Conservation (phyloP, 1,139 yeast species). For the Blastobotrys petasosporus region DNA sequence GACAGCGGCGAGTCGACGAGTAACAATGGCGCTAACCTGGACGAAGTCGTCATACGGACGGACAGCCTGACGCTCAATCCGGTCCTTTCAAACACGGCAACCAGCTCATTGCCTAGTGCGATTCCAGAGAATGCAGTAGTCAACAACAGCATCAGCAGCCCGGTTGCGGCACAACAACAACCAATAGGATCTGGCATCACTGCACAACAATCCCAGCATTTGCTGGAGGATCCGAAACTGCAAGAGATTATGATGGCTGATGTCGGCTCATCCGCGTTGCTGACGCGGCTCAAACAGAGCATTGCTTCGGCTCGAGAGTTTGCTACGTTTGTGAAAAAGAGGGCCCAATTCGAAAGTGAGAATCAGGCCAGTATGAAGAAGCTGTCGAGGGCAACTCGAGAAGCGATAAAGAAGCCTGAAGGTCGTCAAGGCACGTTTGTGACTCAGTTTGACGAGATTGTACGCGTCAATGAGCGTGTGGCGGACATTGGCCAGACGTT, state of each 20-base stretch:
- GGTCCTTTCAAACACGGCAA: no score
- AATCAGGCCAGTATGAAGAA: slow-evolving; percentile 69
- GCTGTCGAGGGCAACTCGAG: slow-evolving; percentile 50
- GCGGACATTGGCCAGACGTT: slow-evolving; percentile 69
- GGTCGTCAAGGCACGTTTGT: slow-evolving; percentile 67
- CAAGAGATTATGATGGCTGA: slow-evolving; percentile 50
- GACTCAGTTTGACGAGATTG: slow-evolving; percentile 57
- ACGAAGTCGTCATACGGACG: no score
- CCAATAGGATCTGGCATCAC: not conserved
- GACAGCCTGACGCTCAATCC: no score
- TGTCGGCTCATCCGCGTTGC: slow-evolving; percentile 54
- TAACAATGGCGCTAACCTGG: no score
- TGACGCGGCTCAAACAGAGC: slow-evolving; percentile 71
- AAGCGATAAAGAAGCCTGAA: slow-evolving; percentile 44
- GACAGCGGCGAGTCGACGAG: no score
- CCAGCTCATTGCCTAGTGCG: no score
- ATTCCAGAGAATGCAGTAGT: not conserved
- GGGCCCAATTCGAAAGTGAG: slow-evolving; percentile 73
- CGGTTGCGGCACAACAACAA: not conserved
- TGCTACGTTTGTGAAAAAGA: slow-evolving; percentile 68
- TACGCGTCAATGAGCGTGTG: slow-evolving; percentile 72
- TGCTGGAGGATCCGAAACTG: slow-evolving; percentile 45
- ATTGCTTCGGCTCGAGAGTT: slow-evolving; percentile 80
- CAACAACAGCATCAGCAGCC: not conserved
- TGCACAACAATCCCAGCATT: slow-evolving; percentile 12